A percentile compares a stretch with the other conserved stretches of the same genome.
phyloP scores from a whole-genome alignment of 768 basidiomycete species.

The Cystofilobasidium ferigula region DNA sequence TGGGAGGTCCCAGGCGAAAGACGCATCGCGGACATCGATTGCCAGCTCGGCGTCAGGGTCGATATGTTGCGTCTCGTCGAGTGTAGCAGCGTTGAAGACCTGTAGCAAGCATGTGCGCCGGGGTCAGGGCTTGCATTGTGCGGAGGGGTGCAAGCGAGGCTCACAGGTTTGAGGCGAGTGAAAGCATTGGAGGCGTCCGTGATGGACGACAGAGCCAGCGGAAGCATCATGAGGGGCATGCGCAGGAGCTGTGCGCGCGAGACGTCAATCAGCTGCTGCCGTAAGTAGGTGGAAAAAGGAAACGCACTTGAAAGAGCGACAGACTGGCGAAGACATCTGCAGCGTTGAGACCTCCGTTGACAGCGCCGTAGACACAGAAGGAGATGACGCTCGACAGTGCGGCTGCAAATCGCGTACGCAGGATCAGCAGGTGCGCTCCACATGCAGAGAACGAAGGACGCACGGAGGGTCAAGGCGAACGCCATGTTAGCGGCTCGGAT shows the following conservation, averaged over 20 bases:
- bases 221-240: slow-evolving; percentile 33
- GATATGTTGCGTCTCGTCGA: slow-evolving; percentile 42
- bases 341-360: slow-evolving; percentile 49
- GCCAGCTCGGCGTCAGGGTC: slow-evolving; percentile 46
- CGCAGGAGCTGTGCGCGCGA: slow-evolving; percentile 12
- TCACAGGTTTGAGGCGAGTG: slow-evolving; percentile 43
- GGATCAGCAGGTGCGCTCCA: not conserved
- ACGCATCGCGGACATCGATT: slow-evolving; percentile 46
- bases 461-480: slow-evolving; percentile 30
- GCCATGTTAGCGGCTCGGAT: slow-evolving; percentile 54
- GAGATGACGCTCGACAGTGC: slow-evolving; percentile 56
- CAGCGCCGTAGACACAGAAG: slow-evolving; percentile 55
- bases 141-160: not conserved
- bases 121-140: not conserved
- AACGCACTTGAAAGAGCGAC: slow-evolving; percentile 47
- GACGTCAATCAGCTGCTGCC: slow-evolving; percentile 44
- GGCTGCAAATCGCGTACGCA: slow-evolving; percentile 29
- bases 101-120: not conserved
- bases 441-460: not conserved
- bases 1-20: slow-evolving; percentile 55
- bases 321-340: slow-evolving; percentile 59
- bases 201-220: slow-evolving; percentile 46
- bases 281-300: slow-evolving; percentile 58
- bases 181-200: slow-evolving; percentile 58
- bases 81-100: slow-evolving; percentile 48